Percentiles rank a stretch among this genome's conserved stretches.
Conservation (phyloP, 768 basidiomycete species). For the Trametes villosa region DNA sequence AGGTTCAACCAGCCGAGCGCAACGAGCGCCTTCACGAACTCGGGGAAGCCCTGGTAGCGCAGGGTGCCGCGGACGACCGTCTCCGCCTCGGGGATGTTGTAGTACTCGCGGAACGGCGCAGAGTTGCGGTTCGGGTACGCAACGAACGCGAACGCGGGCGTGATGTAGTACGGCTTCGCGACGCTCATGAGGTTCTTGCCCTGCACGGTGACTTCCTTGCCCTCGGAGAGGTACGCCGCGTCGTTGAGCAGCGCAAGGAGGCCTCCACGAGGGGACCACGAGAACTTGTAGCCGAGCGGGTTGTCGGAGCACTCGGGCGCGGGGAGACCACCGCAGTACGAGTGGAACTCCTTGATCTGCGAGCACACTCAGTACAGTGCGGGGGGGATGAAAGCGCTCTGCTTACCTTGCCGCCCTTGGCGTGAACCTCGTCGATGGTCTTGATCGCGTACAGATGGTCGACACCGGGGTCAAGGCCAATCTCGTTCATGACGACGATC, state of each 20-base stretch:
- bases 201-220: slow-evolving; percentile 64
- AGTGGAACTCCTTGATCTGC: slow-evolving; percentile 88
- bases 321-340: slow-evolving; percentile 96
- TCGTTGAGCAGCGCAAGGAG: slow-evolving; percentile 93
- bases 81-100: slow-evolving; percentile 92
- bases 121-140: slow-evolving; percentile 98
- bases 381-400: slow-evolving; percentile 8
- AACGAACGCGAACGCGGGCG: slow-evolving; percentile 94
- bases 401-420: slow-evolving; percentile 86
- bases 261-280: slow-evolving; percentile 96
- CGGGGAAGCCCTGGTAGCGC: slow-evolving; percentile 95
- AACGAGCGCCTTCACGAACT: slow-evolving; percentile 88
- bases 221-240: slow-evolving; percentile 76
- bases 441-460: slow-evolving; percentile 94
- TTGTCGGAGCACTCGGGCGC: slow-evolving; percentile 90
- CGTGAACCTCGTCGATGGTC: slow-evolving; percentile 92
- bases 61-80: slow-evolving; percentile 92
- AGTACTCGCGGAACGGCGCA: slow-evolving; percentile 86
- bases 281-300: slow-evolving; percentile 99
- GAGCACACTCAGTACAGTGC: slow-evolving; percentile 1
- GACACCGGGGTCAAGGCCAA: slow-evolving; percentile 95
- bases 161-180: slow-evolving; percentile 93
- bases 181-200: slow-evolving; percentile 88
- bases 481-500: slow-evolving; percentile 95
- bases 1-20: slow-evolving; percentile 87